phyloP scores from a whole-genome alignment of 2,329 filamentous ascomycete genomes.

The Zymoseptoria ardabiliae region DNA sequence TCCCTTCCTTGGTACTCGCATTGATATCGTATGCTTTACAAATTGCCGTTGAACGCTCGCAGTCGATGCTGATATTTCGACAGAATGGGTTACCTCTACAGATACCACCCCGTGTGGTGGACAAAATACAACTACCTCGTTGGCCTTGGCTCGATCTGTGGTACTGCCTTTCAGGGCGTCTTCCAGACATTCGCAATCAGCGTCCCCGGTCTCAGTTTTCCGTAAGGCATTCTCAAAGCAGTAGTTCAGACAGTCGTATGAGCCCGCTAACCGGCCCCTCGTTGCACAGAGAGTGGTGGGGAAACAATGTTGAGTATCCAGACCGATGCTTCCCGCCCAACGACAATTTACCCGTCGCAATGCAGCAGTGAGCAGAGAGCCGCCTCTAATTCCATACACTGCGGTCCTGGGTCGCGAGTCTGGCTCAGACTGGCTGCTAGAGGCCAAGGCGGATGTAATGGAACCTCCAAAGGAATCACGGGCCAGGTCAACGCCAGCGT shows the following conservation, averaged over 20 bases:
- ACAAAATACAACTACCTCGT: constrained; percentile 14
- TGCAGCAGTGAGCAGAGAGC: background rate
- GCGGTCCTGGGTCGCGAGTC: no score
- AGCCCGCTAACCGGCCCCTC: background rate
- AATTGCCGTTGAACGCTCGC: background rate
- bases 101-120: constrained; percentile 11
- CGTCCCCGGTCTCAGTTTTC: background rate
- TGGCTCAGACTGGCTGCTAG: no score
- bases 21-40: constrained; percentile 5
- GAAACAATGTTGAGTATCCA: background rate
- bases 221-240: background rate
- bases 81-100: constrained; percentile 13
- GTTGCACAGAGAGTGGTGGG: background rate
- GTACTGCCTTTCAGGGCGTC: background rate
- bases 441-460: no score
- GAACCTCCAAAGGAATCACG: no score
- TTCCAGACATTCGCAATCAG: background rate
- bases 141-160: constrained; percentile 5
- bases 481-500: no score
- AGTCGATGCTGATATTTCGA: background rate
- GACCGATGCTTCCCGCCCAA: background rate
- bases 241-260: no score
- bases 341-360: background rate
- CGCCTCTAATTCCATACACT: no score
- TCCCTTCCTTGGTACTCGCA: constrained; percentile 3